These are phyloP conservation scores for Ziziphus jujuba DNA, from an alignment of 306 rosid species.

Conservation along the genomic window DNA sequence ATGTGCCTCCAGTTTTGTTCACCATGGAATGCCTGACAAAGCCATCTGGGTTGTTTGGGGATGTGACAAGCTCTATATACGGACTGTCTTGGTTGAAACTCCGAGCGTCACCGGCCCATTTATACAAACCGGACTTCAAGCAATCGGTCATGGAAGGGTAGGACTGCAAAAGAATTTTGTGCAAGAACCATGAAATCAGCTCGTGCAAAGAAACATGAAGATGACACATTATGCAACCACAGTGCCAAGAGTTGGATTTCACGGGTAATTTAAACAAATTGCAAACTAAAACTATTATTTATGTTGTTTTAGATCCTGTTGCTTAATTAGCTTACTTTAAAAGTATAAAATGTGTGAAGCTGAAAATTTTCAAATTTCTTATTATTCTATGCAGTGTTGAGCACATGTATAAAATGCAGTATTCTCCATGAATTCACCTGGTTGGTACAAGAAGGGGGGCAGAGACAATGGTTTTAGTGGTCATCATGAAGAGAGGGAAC, in stretches of 20 bases:
- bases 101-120: slow-evolving; percentile 81
- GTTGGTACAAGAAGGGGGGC: neutral
- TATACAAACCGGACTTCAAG: slow-evolving; percentile 81
- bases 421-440: neutral
- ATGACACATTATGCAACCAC: too few relatives aligned
- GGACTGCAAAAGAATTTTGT: slow-evolving; percentile 44
- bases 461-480: slow-evolving; percentile 5
- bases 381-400: neutral
- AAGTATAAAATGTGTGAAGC: too few relatives aligned
- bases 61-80: slow-evolving; percentile 79
- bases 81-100: slow-evolving; percentile 50
- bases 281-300: neutral
- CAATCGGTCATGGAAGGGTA: slow-evolving; percentile 70
- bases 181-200: too few relatives aligned
- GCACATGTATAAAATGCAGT: slow-evolving; percentile 3
- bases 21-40: slow-evolving; percentile 47
- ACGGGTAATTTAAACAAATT: too few relatives aligned
- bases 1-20: slow-evolving; percentile 51
- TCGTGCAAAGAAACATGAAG: too few relatives aligned
- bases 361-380: neutral
- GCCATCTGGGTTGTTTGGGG: slow-evolving; percentile 99
- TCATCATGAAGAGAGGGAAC: slow-evolving; percentile 11
- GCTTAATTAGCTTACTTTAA: too few relatives aligned
- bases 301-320: too few relatives aligned
- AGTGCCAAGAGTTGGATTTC: too few relatives aligned